phyloP scores from a whole-genome alignment of 805 yeast species.

The Brettanomyces nanus region DNA sequence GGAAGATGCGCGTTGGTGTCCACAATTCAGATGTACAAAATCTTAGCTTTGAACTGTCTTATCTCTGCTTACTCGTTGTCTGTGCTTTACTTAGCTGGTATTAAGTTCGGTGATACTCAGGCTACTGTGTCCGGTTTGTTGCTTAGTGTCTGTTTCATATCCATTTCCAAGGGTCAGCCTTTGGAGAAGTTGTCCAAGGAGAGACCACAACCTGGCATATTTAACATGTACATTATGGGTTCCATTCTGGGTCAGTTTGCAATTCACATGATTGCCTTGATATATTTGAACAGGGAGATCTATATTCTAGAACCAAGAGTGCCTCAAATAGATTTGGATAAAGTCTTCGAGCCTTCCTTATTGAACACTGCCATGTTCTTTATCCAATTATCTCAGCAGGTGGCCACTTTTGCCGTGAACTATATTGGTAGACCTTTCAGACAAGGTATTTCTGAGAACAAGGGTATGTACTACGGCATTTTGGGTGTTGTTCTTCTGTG shows the following conservation, averaged over 20 bases:
- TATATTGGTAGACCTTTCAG: constrained; percentile 97
- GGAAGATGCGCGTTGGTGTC: constrained; percentile 97
- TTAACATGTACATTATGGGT: constrained; percentile 94
- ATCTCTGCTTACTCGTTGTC: constrained; percentile 94
- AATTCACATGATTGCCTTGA: constrained; percentile 73
- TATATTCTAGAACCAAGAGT: constrained; percentile 88
- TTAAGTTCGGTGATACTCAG: constrained; percentile 96
- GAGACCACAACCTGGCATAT: constrained; percentile 96
- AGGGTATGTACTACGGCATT: constrained; percentile 95
- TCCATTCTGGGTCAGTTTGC: constrained; percentile 96
- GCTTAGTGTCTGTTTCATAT: constrained; percentile 87
- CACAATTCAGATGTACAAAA: constrained; percentile 98
- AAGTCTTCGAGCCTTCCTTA: constrained; percentile 79
- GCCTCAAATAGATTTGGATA: constrained; percentile 83
- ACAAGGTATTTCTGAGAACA: constrained; percentile 81
- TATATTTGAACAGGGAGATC: constrained; percentile 77
- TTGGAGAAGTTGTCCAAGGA: constrained; percentile 81
- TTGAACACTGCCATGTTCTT: constrained; percentile 94
- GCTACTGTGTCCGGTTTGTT: constrained; percentile 94
- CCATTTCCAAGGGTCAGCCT: constrained; percentile 91
- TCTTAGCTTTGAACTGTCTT: constrained; percentile 91
- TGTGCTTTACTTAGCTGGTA: constrained; percentile 92
- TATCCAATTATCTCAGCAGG: constrained; percentile 91
- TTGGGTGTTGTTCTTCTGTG: constrained; percentile 87
- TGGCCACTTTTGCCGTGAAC: constrained; percentile 94